Evolutionary conservation across 2,329 filamentous ascomycete species (phyloP).

Genomic region (Neonectria ditissima): DNA sequence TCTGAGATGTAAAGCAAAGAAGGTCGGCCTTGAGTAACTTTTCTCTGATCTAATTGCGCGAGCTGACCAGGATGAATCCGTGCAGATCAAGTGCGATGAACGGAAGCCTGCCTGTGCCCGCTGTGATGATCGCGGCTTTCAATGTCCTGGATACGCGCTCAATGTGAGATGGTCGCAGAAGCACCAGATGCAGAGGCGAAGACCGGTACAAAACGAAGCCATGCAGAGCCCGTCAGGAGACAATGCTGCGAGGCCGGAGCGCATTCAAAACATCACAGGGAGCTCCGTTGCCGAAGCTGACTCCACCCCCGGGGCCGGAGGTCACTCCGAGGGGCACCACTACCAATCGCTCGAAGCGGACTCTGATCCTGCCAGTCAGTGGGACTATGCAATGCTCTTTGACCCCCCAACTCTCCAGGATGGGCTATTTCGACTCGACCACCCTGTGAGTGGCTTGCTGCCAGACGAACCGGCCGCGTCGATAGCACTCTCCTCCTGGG

Average conservation of each 20-base stretch:
- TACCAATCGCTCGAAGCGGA: constrained; percentile 3
- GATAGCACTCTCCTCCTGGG: background rate
- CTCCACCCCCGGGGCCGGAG: background rate
- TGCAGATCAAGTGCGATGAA: constrained; percentile 40
- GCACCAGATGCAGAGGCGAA: constrained; percentile 22
- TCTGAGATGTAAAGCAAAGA: constrained; percentile 25
- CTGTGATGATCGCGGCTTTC: constrained; percentile 34
- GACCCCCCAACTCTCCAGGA: background rate
- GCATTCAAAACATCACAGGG: background rate
- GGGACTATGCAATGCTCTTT: constrained; percentile 17
- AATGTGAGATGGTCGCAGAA: constrained; percentile 41
- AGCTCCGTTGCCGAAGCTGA: background rate
- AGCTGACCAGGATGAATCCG: background rate
- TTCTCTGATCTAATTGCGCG: background rate
- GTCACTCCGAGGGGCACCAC: background rate
- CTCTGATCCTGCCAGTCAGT: constrained; percentile 6
- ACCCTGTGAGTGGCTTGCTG: background rate
- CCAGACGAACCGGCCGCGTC: background rate
- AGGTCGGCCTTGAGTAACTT: constrained; percentile 9
- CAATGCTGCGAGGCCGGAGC: background rate
- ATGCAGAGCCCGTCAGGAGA: constrained; percentile 1
- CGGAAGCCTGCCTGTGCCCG: constrained; percentile 33
- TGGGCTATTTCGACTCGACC: constrained; percentile 11
- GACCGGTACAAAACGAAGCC: background rate
- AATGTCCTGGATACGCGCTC: constrained; percentile 40